Base-by-base conservation (phyloP, 768 basidiomycete species). In the Lactifluus rugatus region DNA sequence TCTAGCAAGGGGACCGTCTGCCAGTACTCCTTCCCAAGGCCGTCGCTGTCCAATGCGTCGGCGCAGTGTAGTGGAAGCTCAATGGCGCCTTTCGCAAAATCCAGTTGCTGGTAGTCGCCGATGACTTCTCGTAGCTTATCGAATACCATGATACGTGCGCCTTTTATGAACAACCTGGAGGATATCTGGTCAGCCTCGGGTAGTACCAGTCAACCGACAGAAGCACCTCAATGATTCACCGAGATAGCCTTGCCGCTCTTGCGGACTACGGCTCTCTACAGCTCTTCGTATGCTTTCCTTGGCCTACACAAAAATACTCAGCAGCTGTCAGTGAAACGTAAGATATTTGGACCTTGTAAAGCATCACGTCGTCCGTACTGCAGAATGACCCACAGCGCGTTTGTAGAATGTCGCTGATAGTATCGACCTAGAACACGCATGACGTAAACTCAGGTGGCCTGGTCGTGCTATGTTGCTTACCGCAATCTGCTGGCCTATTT, bases 351-450 rank as follows among this genome's bases (percentile, higher is more conserved):
- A 84, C 93, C 78, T 99, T 99, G 76, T 98, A 97, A 28, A 96
- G 72, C 80, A 96, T 89, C 45, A 99, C 96, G 72, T 99, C 96
- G 67, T 97, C 96, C 2, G 94, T 87, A 64, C 94, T 94, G 71
- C 93, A 97, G 79, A 98, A 98, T 14, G 93, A 91, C 2, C 95
- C 94, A 64, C 96, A 99, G 69, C 93, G 80, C 66, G 89, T 85
- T 68, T 98, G 95, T 39, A 99, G 73, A 44, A 93, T 84, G 66
- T 97, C 93, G 68, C 92, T 95, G 70, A 99, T 89, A 6, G 93
- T 89, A 70, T 99, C 96, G 62, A 99, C 90, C 93, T 95, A 53
- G 37, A 8, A 21, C 25, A 31, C 21, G 48, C n/a, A n/a, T 39
- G 39, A 56, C 37, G 37, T 14, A 36, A 46, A 19, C 19, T n/a